Conservation (phyloP, 805 yeast genomes). For the Ogataea methanolica region DNA sequence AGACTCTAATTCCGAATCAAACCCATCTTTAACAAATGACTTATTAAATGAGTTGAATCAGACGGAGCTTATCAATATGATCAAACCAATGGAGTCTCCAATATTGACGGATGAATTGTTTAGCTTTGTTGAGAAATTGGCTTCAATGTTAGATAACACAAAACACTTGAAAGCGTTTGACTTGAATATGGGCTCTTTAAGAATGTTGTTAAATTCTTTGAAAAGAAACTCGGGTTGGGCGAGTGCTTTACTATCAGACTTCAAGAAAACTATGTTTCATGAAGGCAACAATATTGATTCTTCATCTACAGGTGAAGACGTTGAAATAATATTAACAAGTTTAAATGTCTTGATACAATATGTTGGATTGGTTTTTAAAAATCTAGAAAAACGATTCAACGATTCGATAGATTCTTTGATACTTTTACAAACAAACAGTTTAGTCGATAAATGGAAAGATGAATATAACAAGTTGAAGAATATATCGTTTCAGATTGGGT, state of each 20-base stretch:
- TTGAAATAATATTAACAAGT: conserved; percentile 44
- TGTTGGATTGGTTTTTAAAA: conserved; percentile 40
- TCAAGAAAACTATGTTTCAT: conserved; percentile 24
- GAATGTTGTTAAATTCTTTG: conserved; percentile 33
- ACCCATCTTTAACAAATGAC: conserved; percentile 11
- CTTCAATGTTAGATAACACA: conserved; percentile 9
- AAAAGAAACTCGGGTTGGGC: conserved; percentile 37
- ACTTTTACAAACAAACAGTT: conserved; percentile 36
- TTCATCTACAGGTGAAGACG: conserved; percentile 26
- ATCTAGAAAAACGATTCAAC: conserved; percentile 36
- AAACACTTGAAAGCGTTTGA: conserved; percentile 23
- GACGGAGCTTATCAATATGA: conserved; percentile 25
- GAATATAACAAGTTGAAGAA: conserved; percentile 27
- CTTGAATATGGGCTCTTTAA: conserved; percentile 32
- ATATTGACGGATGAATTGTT: conserved; percentile 19
- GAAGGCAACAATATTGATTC: conserved; percentile 12
- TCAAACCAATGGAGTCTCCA: conserved; percentile 32
- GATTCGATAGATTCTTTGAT: conserved; percentile 31
- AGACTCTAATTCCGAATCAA: conserved; percentile 12
- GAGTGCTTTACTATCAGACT: conserved; percentile 32
- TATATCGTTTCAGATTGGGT: conserved; percentile 21
- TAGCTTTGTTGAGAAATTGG: conserved; percentile 15
- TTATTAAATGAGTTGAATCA: conserved; percentile 22
- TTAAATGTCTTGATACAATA: conserved; percentile 49
- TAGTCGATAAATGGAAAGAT: conserved; percentile 38